A percentile compares a stretch with the other conserved stretches of the same genome.
These are phyloP conservation scores for Arabidopsis lyrata DNA, from an alignment of 441 rosid species.

Conservation along the genomic window DNA sequence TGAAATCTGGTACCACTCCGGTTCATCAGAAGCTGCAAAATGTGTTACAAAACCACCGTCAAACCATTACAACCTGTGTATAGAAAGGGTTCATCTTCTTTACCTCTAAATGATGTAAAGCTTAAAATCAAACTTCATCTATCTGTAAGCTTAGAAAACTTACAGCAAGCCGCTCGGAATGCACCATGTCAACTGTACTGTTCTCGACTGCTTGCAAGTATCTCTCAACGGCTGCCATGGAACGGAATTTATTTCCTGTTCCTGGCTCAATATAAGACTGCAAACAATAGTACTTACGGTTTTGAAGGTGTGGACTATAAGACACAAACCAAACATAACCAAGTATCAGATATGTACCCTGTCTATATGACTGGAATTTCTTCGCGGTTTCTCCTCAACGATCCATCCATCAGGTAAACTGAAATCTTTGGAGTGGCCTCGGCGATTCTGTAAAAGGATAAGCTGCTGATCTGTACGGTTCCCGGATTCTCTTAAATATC, in stretches of 20 bases:
- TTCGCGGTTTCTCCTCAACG: constrained; percentile 37
- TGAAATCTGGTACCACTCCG: constrained; percentile 3
- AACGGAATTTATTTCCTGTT: constrained; percentile 56
- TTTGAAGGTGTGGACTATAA: background rate
- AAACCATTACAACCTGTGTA: background rate
- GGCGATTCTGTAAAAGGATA: constrained; percentile 20
- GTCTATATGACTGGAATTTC: constrained; percentile 23
- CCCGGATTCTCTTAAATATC: constrained; percentile 48
- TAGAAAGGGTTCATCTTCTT: constrained; percentile 2
- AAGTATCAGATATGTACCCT: constrained; percentile 30
- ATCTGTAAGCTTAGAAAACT: constrained; percentile 27
- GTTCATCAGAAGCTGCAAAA: constrained; percentile 35
- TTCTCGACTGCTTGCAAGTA: constrained; percentile 43
- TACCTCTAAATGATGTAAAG: constrained; percentile 13
- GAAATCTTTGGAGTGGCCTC: constrained; percentile 24
- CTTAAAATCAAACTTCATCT: constrained; percentile 1
- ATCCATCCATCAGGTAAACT: constrained; percentile 45
- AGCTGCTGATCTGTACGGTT: constrained; percentile 28
- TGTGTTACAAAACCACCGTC: constrained; percentile 21
- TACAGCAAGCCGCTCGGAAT: constrained; percentile 24
- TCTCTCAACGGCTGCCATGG: constrained; percentile 54
- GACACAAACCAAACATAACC: constrained; percentile 2
- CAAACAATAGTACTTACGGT: constrained; percentile 31
- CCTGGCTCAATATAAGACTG: constrained; percentile 67
- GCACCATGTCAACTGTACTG: constrained; percentile 10